Evolutionary conservation across 352 stramenopile species (phyloP), one percentile per base, ranked within the genome.

Genomic region (Phytophthora cactorum): DNA sequence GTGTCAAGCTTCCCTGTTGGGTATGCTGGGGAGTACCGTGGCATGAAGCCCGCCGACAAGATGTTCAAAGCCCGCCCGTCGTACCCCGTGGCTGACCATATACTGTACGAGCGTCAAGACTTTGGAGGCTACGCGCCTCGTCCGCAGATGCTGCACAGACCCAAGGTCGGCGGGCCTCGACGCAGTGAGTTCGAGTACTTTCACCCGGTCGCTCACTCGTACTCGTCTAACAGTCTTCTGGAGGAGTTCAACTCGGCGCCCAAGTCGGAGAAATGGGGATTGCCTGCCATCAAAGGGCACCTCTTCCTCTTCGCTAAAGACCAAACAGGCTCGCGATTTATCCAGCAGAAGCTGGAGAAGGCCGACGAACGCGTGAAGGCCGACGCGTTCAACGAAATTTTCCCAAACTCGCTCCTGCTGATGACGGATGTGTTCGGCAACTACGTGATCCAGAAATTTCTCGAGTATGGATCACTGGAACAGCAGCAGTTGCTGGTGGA

Each of bases 371-470:
- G 80, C 15, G 62, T 75, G 28, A 93, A 93, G 57, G 62, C 86
- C 15, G 77, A 90, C 2, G 84, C 89, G 7, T 96, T 97, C 57
- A 80, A 82, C 38, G 91, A 97, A 55, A 82, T 96, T n/a, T 91
- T 84, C 28, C 85, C 86, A 10, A 84, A 92, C 39, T 89, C 84
- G 14, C 74, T 96, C 17, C 31, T 81, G 45, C 67, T 97, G 45
- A 97, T 97, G 91, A 93, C 85, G 31, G 90, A 97, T 58, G 97
- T 99, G 6, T 99, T 99, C 75, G 98, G 98, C 15, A 99, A 99
- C 76, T 99, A 99, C 67, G 97, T 99, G 28, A 97, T 99, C 39
- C 98, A 99, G 75, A 99, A 99, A 68, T 89, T 99, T 34, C 93
- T 99, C 60, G 95, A 99, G 55, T 96, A 98, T 77, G 96, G 96